Evolutionary conservation across 2,329 filamentous ascomycete species (phyloP).

Genomic region (Phoma sp.): DNA sequence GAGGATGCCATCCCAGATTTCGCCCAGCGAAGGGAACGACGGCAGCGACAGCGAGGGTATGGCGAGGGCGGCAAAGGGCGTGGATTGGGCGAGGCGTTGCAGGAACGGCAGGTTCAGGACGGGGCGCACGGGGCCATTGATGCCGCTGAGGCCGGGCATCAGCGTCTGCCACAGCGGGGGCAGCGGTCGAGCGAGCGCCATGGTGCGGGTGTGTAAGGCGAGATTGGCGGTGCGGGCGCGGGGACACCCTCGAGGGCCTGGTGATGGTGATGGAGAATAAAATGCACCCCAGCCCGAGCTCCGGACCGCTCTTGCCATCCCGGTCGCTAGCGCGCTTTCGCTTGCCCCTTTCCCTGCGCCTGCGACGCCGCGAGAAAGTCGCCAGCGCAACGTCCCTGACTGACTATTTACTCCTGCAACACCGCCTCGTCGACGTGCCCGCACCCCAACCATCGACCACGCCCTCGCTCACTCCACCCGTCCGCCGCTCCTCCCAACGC

Average conservation of each 20-base stretch:
- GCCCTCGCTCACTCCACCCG: constrained; percentile 10
- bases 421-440: constrained; percentile 18
- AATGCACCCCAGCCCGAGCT: constrained; percentile 36
- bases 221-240: constrained; percentile 10
- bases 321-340: constrained; percentile 43
- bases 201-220: constrained; percentile 20
- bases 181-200: constrained; percentile 51
- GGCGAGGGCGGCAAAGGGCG: constrained; percentile 60
- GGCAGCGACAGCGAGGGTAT: constrained; percentile 59
- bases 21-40: constrained; percentile 62
- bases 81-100: constrained; percentile 59
- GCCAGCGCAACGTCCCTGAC: constrained; percentile 42
- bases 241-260: constrained; percentile 15
- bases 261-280: constrained; percentile 40
- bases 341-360: constrained; percentile 51
- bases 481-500: constrained; percentile 17
- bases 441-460: constrained; percentile 12
- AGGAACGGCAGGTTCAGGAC: constrained; percentile 50
- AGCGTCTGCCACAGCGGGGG: constrained; percentile 58
- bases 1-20: constrained; percentile 91
- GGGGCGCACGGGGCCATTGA: constrained; percentile 51
- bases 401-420: constrained; percentile 40
- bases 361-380: constrained; percentile 47
- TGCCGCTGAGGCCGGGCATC: constrained; percentile 58
- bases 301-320: constrained; percentile 33